phyloP scores from a whole-genome alignment of 2,329 filamentous ascomycete genomes.

The Fusarium lateritium region DNA sequence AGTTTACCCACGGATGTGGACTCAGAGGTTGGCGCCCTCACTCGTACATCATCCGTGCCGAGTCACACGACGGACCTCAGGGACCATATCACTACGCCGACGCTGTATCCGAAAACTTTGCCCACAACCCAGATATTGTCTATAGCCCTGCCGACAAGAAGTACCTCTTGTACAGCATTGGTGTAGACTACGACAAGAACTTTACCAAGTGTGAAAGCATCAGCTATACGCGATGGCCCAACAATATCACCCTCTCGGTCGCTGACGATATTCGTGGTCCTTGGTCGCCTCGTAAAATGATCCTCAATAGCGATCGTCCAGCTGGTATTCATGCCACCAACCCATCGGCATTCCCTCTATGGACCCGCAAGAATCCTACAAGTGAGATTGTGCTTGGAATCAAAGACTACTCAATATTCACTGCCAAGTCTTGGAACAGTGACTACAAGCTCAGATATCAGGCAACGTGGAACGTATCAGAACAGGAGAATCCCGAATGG shows the following conservation, averaged over 20 bases:
- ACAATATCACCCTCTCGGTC: constrained; percentile 48
- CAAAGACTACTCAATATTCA: constrained; percentile 34
- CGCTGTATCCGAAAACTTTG: constrained; percentile 59
- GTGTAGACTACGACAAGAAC: constrained; percentile 37
- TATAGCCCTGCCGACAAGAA: constrained; percentile 60
- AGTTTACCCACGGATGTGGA: constrained; percentile 63
- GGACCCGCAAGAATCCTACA: constrained; percentile 13
- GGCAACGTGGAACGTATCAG: constrained; percentile 33
- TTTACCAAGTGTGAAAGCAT: constrained; percentile 30
- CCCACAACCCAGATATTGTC: constrained; percentile 62
- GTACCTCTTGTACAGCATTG: constrained; percentile 63
- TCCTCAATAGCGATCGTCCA: constrained; percentile 30
- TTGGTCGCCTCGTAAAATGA: constrained; percentile 29
- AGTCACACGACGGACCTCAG: constrained; percentile 59
- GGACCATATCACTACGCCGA: constrained; percentile 61
- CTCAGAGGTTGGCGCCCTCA: constrained; percentile 64
- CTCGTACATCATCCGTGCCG: constrained; percentile 61
- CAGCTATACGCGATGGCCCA: constrained; percentile 31
- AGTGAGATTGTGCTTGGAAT: constrained; percentile 23
- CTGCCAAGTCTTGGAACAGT: not conserved
- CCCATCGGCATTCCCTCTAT: constrained; percentile 58
- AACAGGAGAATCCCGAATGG: constrained; percentile 31
- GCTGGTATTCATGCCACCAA: constrained; percentile 54
- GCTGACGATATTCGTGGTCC: constrained; percentile 38
- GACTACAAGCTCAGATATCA: constrained; percentile 26